Conservation (phyloP, 768 basidiomycete genomes). For the Trametes cubensis region DNA sequence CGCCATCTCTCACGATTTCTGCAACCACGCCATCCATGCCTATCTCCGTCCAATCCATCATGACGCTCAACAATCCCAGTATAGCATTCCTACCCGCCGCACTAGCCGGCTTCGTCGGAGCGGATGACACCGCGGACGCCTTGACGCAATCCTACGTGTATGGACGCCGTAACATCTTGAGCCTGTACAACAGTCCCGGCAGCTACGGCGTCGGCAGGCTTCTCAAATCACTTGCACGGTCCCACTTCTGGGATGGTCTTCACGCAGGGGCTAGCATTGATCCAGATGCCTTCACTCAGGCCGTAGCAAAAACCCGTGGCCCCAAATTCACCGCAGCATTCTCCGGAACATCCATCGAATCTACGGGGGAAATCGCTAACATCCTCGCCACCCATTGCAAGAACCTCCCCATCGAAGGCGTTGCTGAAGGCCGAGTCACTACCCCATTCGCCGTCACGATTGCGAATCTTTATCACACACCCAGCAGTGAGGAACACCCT, state of each 20-base stretch:
- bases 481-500: slow-evolving; percentile 14
- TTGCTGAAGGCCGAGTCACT: slow-evolving; percentile 12
- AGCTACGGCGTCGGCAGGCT: slow-evolving; percentile 3
- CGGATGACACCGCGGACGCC: slow-evolving; percentile 6
- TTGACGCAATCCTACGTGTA: slow-evolving; percentile 3
- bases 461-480: slow-evolving; percentile 3
- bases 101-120: slow-evolving; percentile 8
- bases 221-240: neutral
- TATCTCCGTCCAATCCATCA: neutral
- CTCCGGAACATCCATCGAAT: slow-evolving; percentile 9
- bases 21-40: no score
- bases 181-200: slow-evolving; percentile 16
- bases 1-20: no score
- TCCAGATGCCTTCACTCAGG: slow-evolving; percentile 1
- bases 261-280: slow-evolving; percentile 12
- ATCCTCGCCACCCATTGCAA: slow-evolving; percentile 1
- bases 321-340: slow-evolving; percentile 15
- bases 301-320: neutral
- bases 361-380: slow-evolving; percentile 2
- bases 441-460: slow-evolving; percentile 18
- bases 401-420: neutral
- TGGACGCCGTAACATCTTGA: slow-evolving; percentile 1
- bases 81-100: neutral
- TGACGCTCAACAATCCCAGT: neutral
- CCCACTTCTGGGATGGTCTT: slow-evolving; percentile 19